phyloP scores from a whole-genome alignment of 2,329 filamentous ascomycete genomes.

The Elsinoe ampelina region DNA sequence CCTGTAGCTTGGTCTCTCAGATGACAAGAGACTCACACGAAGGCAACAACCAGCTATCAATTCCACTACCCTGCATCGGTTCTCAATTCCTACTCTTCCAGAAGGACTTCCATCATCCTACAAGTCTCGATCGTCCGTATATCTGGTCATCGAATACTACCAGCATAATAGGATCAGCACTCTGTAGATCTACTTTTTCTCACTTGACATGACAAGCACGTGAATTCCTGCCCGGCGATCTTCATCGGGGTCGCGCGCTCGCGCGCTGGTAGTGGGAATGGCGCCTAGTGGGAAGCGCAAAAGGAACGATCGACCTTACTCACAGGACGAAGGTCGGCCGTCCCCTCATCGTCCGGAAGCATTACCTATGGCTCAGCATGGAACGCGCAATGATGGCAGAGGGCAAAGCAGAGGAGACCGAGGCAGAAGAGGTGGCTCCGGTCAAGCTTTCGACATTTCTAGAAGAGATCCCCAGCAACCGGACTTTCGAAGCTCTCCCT shows the following conservation, averaged over 20 bases:
- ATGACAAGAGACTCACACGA: background rate
- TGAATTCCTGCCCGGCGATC: background rate
- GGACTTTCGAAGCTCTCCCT: slow-evolving; percentile 12
- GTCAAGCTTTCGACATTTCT: slow-evolving; percentile 9
- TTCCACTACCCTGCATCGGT: background rate
- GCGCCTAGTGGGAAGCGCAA: slow-evolving; percentile 49
- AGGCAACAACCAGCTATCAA: background rate
- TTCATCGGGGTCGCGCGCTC: background rate
- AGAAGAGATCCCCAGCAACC: slow-evolving; percentile 15
- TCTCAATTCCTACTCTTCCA: background rate
- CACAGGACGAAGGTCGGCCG: slow-evolving; percentile 37
- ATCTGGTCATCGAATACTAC: background rate
- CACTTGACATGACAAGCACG: background rate
- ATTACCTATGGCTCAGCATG: slow-evolving; percentile 44
- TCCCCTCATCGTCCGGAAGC: slow-evolving; percentile 44
- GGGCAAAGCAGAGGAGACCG: slow-evolving; percentile 17
- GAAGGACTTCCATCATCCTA: background rate
- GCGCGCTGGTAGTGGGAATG: slow-evolving; percentile 33
- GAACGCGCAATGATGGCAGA: slow-evolving; percentile 27
- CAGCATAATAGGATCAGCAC: background rate
- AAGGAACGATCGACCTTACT: slow-evolving; percentile 38
- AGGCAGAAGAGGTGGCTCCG: slow-evolving; percentile 18
- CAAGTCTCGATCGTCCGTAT: too few species aligned
- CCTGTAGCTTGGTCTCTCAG: background rate
- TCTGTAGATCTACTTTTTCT: background rate